These are phyloP conservation scores for Phytophthora lateralis DNA, from an alignment of 352 stramenopile species.

Conservation along the genomic window DNA sequence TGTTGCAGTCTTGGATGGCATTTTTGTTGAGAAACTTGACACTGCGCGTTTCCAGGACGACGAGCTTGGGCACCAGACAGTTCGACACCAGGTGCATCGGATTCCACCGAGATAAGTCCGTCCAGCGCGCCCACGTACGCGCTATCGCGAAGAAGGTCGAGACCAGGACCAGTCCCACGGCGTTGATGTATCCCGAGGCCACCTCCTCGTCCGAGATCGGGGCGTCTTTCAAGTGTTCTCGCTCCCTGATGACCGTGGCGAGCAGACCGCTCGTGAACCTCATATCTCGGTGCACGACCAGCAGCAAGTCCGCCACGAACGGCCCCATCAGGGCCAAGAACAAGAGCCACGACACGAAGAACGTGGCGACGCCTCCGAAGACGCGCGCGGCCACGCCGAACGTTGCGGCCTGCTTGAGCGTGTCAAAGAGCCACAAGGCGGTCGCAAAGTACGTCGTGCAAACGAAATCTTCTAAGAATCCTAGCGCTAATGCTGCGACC, in stretches of 20 bases:
- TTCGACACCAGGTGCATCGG: constrained; percentile 20
- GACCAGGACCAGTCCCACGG: constrained; percentile 15
- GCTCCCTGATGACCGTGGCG: constrained; percentile 30
- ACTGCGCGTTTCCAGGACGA: constrained; percentile 16
- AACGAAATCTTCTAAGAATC: constrained; percentile 32
- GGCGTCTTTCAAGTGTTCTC: constrained; percentile 39
- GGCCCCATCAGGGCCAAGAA: constrained; percentile 29
- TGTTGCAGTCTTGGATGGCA: constrained; percentile 12
- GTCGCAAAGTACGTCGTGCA: constrained; percentile 36
- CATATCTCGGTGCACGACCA: constrained; percentile 29
- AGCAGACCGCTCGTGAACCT: constrained; percentile 38
- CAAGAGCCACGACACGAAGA: constrained; percentile 13
- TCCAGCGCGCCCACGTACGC: constrained; percentile 13
- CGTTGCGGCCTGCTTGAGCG: constrained; percentile 10
- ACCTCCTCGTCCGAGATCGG: constrained; percentile 22
- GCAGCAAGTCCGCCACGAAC: constrained; percentile 30
- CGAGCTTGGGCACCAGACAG: constrained; percentile 17
- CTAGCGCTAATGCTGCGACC: constrained; percentile 20
- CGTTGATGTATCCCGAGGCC: constrained; percentile 16
- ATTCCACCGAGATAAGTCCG: constrained; percentile 22
- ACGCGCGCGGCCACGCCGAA: neutral
- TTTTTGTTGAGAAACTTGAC: constrained; percentile 29
- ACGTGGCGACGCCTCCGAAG: constrained; percentile 9
- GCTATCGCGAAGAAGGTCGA: constrained; percentile 22
- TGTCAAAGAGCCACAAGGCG: constrained; percentile 27